Percentiles rank a stretch among this genome's conserved stretches.
Evolutionary conservation across 148 eudicot genomes (phyloP).

Genomic region (Persicaria maculosa): DNA sequence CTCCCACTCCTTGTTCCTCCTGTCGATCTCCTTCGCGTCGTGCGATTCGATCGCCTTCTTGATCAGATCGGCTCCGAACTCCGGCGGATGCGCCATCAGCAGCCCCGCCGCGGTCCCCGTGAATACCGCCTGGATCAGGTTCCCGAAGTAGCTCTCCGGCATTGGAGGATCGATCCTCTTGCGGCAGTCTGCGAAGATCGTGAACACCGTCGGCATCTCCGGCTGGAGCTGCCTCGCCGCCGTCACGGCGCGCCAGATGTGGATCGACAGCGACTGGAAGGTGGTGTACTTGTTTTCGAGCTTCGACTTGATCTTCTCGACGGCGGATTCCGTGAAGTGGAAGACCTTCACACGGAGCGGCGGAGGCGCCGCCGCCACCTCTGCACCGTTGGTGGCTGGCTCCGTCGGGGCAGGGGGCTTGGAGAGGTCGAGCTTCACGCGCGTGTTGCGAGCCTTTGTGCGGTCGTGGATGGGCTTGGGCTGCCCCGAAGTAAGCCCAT

Average conservation of each 20-base stretch:
- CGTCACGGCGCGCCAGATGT: slow-evolving; percentile 76
- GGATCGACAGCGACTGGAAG: slow-evolving; percentile 78
- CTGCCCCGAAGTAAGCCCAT: slow-evolving; percentile 44
- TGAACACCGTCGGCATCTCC: slow-evolving; percentile 68
- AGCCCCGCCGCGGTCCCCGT: slow-evolving; percentile 81
- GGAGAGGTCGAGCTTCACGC: slow-evolving; percentile 60
- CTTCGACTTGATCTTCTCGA: slow-evolving; percentile 56
- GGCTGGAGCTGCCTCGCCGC: slow-evolving; percentile 75
- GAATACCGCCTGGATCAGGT: slow-evolving; percentile 89
- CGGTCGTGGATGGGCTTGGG: slow-evolving; percentile 80
- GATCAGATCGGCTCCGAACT: slow-evolving; percentile 53
- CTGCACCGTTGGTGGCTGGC: slow-evolving; percentile 8
- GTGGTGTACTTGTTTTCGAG: slow-evolving; percentile 59
- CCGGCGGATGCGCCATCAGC: slow-evolving; percentile 43
- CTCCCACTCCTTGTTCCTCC: slow-evolving; percentile 74
- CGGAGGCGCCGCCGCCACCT: slow-evolving; percentile 22
- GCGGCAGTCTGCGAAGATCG: slow-evolving; percentile 85
- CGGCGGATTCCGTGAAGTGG: slow-evolving; percentile 56
- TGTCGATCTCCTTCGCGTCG: slow-evolving; percentile 53
- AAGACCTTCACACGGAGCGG: slow-evolving; percentile 62
- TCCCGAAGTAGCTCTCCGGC: slow-evolving; percentile 92
- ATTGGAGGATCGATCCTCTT: slow-evolving; percentile 79
- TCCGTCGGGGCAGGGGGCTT: slow-evolving; percentile 44
- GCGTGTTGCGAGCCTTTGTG: slow-evolving; percentile 69
- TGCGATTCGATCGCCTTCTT: slow-evolving; percentile 53